A percentile compares a stretch with the other conserved stretches of the same genome.
Evolutionary conservation across 2,329 filamentous ascomycete species (phyloP).

Genomic region (Dactylellina haptotyla): DNA sequence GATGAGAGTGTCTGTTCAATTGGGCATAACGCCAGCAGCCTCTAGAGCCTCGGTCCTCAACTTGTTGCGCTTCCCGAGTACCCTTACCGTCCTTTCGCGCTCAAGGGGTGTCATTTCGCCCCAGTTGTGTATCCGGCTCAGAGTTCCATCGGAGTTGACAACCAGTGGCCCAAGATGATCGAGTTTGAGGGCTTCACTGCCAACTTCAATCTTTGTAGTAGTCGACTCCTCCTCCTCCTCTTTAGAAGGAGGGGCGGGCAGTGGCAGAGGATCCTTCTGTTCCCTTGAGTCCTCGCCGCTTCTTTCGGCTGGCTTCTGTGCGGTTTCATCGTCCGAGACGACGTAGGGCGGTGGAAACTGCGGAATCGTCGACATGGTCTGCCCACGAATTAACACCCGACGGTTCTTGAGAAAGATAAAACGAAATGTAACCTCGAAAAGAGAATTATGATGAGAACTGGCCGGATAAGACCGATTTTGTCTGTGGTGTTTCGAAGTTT

Average conservation of each 20-base stretch:
- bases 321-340: conserved; percentile 22
- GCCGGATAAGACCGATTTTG: no score
- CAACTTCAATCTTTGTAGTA: conserved; percentile 43
- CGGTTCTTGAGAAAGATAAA: neutral
- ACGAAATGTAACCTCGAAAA: neutral
- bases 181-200: conserved; percentile 63
- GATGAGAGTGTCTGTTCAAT: neutral
- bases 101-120: conserved; percentile 75
- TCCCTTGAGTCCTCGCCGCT: conserved; percentile 5
- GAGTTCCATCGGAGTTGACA: conserved; percentile 76
- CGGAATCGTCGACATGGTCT: conserved; percentile 36
- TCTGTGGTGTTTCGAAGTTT: no score
- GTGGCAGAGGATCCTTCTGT: conserved; percentile 14
- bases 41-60: conserved; percentile 65
- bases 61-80: conserved; percentile 76
- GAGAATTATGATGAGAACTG: no score
- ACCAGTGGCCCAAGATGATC: conserved; percentile 78
- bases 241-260: conserved; percentile 32
- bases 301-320: neutral
- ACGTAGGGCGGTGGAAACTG: conserved; percentile 30
- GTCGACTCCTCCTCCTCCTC: conserved; percentile 12
- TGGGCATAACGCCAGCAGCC: conserved; percentile 28
- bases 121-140: conserved; percentile 79
- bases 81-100: conserved; percentile 72
- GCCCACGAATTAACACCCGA: neutral